Conservation (phyloP, 2,329 filamentous ascomycete genomes). For the Aspergillus arachidicola region DNA sequence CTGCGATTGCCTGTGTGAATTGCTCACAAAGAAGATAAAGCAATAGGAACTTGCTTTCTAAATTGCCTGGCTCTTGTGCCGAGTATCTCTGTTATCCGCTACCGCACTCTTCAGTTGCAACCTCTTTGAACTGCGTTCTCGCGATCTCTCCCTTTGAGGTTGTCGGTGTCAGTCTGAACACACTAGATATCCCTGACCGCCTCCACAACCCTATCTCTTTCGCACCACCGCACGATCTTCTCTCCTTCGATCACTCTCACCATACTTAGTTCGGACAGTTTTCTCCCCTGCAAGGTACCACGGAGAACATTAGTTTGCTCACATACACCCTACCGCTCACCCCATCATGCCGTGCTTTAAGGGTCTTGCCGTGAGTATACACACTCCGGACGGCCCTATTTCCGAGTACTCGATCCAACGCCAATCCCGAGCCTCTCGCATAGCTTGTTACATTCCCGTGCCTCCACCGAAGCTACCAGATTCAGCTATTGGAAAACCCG, state of each 20-base stretch:
- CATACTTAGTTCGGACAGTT: not conserved
- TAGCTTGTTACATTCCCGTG: conserved; percentile 96
- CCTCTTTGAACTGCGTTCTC: conserved; percentile 1
- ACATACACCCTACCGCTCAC: not conserved
- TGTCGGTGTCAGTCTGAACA: conserved; percentile 13
- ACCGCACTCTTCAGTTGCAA: not conserved
- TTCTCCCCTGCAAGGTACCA: conserved; percentile 8
- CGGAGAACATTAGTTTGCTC: conserved; percentile 7
- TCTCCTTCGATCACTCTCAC: conserved; percentile 5
- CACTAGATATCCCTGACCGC: conserved; percentile 26
- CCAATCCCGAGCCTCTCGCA: conserved; percentile 85
- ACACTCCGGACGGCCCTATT: conserved; percentile 77
- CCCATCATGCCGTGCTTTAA: conserved; percentile 90
- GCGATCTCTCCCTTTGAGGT: conserved; percentile 3
- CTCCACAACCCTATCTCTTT: conserved; percentile 26
- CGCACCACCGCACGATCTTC: conserved; percentile 6
- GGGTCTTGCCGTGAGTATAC: conserved; percentile 97
- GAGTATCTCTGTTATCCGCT: not conserved
- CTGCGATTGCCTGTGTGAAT: not conserved
- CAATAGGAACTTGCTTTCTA: not conserved
- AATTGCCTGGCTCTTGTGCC: not conserved
- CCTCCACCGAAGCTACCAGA: conserved; percentile 79
- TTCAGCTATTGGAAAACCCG: conserved; percentile 71
- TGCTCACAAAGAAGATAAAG: conserved; percentile 2
- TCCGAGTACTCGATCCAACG: conserved; percentile 94